Conservation (phyloP, 169 alveolate genomes). For the Theileria luwenshuni region DNA sequence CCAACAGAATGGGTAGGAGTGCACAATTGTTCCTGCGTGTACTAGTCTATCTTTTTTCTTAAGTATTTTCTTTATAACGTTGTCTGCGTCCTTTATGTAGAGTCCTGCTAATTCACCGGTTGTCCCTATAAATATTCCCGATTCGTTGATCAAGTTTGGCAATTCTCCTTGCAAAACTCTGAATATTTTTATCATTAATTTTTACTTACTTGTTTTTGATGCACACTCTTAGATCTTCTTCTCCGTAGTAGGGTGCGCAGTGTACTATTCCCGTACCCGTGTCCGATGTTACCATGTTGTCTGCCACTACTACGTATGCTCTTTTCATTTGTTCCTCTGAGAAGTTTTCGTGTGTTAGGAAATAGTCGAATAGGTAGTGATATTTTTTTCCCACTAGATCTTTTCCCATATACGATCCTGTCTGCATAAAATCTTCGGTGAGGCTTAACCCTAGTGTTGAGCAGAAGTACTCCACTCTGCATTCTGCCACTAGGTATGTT, state of each 20-base stretch:
- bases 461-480: slow-evolving; percentile 77
- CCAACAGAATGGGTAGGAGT: slow-evolving; percentile 99
- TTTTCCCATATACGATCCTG: slow-evolving; percentile 82
- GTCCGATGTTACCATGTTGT: slow-evolving; percentile 91
- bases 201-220: slow-evolving; percentile 50
- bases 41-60: slow-evolving; percentile 85
- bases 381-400: slow-evolving; percentile 86
- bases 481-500: slow-evolving; percentile 87
- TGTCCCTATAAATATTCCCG: slow-evolving; percentile 86
- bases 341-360: slow-evolving; percentile 65
- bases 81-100: slow-evolving; percentile 96
- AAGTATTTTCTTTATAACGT: slow-evolving; percentile 85
- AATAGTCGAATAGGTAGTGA: slow-evolving; percentile 88
- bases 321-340: slow-evolving; percentile 69
- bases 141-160: slow-evolving; percentile 90
- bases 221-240: slow-evolving; percentile 92
- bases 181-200: no score
- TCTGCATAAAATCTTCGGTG: slow-evolving; percentile 70
- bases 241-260: slow-evolving; percentile 96
- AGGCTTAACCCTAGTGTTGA: slow-evolving; percentile 64
- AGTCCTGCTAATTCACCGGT: slow-evolving; percentile 85
- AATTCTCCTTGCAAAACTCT: slow-evolving; percentile 78
- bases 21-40: slow-evolving; percentile 80
- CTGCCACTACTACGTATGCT: slow-evolving; percentile 82
- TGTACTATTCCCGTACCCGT: slow-evolving; percentile 97